phyloP scores from a whole-genome alignment of 148 eudicot species.

The Vaccinium myrtillus region DNA sequence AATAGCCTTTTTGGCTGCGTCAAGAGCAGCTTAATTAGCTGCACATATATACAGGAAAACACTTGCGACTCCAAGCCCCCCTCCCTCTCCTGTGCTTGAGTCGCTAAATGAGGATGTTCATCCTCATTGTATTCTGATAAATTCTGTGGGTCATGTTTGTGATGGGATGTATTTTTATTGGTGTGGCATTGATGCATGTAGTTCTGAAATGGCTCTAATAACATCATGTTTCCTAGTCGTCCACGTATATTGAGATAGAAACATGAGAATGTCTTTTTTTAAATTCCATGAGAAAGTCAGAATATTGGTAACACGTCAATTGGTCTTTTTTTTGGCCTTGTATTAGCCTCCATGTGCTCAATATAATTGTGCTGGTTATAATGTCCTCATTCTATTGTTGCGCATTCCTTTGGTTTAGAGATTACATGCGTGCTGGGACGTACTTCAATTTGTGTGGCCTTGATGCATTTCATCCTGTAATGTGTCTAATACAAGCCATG shows the following conservation, averaged over 20 bases:
- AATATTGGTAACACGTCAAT: too few relatives aligned
- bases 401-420: too few relatives aligned
- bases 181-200: neutral
- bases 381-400: too few relatives aligned
- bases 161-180: neutral
- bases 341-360: too few relatives aligned
- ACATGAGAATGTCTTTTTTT: neutral
- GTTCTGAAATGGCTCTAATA: neutral
- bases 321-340: too few relatives aligned
- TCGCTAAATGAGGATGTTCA: too few relatives aligned
- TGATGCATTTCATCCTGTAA: neutral
- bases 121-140: too few relatives aligned
- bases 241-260: neutral
- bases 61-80: neutral
- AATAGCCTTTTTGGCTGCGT: too few relatives aligned
- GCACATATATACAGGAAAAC: neutral
- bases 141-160: neutral
- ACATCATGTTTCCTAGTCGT: neutral
- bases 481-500: neutral
- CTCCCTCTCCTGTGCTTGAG: too few relatives aligned
- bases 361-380: too few relatives aligned
- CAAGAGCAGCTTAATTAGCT: too few relatives aligned
- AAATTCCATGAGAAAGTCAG: neutral
- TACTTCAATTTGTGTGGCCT: neutral
- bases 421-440: neutral